Evolutionary conservation across 148 eudicot genomes (phyloP).

Genomic region (Heliosperma pusillum): DNA sequence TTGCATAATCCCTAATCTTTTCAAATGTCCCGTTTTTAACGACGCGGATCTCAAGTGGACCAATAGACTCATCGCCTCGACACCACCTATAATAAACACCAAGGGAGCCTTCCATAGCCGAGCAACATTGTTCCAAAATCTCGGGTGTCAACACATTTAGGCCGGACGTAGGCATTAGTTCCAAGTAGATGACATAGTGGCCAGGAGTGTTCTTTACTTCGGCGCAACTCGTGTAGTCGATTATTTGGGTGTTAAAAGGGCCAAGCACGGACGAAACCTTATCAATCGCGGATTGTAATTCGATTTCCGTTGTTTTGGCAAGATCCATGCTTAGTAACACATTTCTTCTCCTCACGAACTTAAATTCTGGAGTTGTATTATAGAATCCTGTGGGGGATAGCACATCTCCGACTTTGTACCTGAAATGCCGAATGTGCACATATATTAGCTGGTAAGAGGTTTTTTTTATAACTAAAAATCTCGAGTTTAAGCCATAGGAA

Average conservation of each 20-base stretch:
- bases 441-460: background rate
- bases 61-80: conserved; percentile 39
- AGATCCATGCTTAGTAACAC: conserved; percentile 48
- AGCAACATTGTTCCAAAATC: conserved; percentile 30
- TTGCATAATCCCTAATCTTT: conserved; percentile 47
- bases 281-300: conserved; percentile 37
- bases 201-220: conserved; percentile 40
- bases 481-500: no score
- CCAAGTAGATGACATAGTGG: conserved; percentile 46
- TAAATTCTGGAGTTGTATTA: conserved; percentile 65
- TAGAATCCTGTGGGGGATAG: conserved; percentile 52
- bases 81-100: conserved; percentile 38
- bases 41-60: conserved; percentile 42
- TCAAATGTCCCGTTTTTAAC: conserved; percentile 44
- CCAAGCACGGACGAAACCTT: conserved; percentile 23
- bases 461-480: no score
- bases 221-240: conserved; percentile 45
- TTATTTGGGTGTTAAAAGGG: conserved; percentile 17
- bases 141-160: conserved; percentile 8
- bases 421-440: background rate
- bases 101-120: conserved; percentile 39
- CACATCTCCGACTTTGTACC: conserved; percentile 57
- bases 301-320: conserved; percentile 45
- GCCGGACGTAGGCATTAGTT: conserved; percentile 21
- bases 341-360: conserved; percentile 52